Percentiles rank a stretch among this genome's conserved stretches.
Conservation (phyloP, 2,329 filamentous ascomycete species). For the Cryphonectria japonica region DNA sequence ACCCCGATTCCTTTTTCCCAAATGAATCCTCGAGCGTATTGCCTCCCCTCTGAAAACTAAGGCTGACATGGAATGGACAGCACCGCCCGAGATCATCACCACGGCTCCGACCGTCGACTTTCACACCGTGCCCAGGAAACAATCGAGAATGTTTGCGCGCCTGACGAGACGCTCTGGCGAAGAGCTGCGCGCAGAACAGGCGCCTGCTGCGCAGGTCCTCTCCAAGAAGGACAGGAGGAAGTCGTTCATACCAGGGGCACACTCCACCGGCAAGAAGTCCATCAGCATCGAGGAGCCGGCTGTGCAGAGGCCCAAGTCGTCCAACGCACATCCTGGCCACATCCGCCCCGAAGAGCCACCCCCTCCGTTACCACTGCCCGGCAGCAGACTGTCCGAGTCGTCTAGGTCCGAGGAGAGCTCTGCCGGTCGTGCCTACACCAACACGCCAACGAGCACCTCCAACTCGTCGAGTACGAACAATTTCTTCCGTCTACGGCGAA, state of each 20-base stretch:
- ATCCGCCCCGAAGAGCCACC: constrained; percentile 39
- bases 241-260: constrained; percentile 42
- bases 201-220: constrained; percentile 34
- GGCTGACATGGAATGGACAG: constrained; percentile 43
- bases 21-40: not conserved
- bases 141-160: constrained; percentile 56
- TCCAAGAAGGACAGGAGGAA: constrained; percentile 48
- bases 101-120: constrained; percentile 81
- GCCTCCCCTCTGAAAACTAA: not conserved
- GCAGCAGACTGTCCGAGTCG: constrained; percentile 77
- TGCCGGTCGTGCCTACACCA: constrained; percentile 61
- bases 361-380: constrained; percentile 65
- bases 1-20: not conserved
- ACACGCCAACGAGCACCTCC: constrained; percentile 64
- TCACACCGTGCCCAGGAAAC: constrained; percentile 56
- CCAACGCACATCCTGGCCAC: constrained; percentile 57
- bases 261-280: constrained; percentile 45
- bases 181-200: constrained; percentile 43
- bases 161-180: constrained; percentile 56
- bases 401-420: constrained; percentile 87
- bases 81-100: constrained; percentile 76
- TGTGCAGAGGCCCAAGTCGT: constrained; percentile 51
- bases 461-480: constrained; percentile 63
- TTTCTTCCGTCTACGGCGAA: constrained; percentile 82
- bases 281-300: constrained; percentile 70